Base-by-base conservation (phyloP, 2,329 filamentous ascomycete species). In the Claviceps maximensis region DNA sequence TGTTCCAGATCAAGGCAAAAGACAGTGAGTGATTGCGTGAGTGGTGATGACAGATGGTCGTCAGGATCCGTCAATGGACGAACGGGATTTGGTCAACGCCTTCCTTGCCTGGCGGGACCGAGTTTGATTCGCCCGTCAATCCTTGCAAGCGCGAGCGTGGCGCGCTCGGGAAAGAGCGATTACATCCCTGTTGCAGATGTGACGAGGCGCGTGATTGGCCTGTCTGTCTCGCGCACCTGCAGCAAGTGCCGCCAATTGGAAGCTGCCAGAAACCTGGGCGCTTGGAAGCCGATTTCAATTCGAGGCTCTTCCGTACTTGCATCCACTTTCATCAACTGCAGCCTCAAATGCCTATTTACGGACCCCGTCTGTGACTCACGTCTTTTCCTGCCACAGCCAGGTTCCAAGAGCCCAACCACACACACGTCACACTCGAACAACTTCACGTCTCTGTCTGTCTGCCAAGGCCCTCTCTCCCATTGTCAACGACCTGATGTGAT, bases 141-240 rank as follows among this genome's bases (percentile, higher is more conserved):
- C 50, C 53, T n/a, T 53, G 50, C 47, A 13, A 40, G 38, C 29
- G 47, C 41, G 49, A 45, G 41, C n/a, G n/a, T 23, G 46, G 9
- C 25, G 9, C 25, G 46, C 29, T 47, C 52, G 54, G 52, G 56
- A 58, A 54, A 58, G 57, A 60, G 65, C 65, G 65, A 68, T 65
- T 63, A 63, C 58, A 63, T 59, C 66, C 67, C 59, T 68, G 67
- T 31, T 47, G 47, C 49, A 4, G 58, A 56, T 56, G 66, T 69
- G 67, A 68, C 68, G 58, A 57, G 51, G 53, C 55, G 55, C 57
- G 58, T 63, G 58, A 68, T 69, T 69, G 67, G 67, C 55, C 57
- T 53, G 50, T 56, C 50, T 56, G 55, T 55, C 47, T 52, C 56
- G 52, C 62, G 57, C 59, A 58, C 60, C 58, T 61, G 60, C 56